Evolutionary conservation across 805 yeast species (phyloP), one percentile per base, ranked within the genome.

Genomic region (Tanozyma kutaoensis): DNA sequence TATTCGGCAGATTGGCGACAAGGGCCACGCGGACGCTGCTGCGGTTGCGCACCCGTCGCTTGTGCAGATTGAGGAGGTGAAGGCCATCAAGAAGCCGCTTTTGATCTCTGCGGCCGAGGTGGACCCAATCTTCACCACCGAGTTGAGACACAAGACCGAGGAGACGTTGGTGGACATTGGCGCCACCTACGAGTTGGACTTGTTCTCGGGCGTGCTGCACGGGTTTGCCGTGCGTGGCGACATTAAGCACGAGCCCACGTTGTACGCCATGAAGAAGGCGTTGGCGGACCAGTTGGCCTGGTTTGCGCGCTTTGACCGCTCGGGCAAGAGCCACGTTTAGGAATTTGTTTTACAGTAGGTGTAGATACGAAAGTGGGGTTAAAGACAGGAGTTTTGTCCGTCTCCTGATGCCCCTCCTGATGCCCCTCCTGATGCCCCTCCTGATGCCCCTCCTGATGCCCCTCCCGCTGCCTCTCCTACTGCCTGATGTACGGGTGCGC

Each of bases 41-140:
- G 93, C 88, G 11, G 51, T 70, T 35, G 91, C 91, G 7, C 96
- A 86, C 52, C 95, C 96, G 5, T 76, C 93, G 3, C 65, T 76
- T 34, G 74, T 80, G 11, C 33, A 62, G 9, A 62, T 64, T 19
- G 85, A 72, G 21, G 93, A 79, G 43, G 62, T 82, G 25, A 67
- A 60, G 28, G 66, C 56, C 2, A 48, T 86, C 38, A 69, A 62
- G 36, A 55, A 52, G 34, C 93, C 93, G 13, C 24, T 86, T 16
- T 37, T 74, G 35, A 73, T 85, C 37, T 62, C 80, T 13, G 80
- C 80, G 29, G 93, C 94, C 26, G 82, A 80, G 55, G 49, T 35
- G 12, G 96, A 86, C 48, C 27, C 42, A 0, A 55, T 65, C 27
- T 86, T 76, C 66, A 45, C 84, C 3, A 48, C 48, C 0, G 91